Conservation (phyloP, 1,284 basidiomycete genomes). For the Ganoderma leucocontextum region DNA sequence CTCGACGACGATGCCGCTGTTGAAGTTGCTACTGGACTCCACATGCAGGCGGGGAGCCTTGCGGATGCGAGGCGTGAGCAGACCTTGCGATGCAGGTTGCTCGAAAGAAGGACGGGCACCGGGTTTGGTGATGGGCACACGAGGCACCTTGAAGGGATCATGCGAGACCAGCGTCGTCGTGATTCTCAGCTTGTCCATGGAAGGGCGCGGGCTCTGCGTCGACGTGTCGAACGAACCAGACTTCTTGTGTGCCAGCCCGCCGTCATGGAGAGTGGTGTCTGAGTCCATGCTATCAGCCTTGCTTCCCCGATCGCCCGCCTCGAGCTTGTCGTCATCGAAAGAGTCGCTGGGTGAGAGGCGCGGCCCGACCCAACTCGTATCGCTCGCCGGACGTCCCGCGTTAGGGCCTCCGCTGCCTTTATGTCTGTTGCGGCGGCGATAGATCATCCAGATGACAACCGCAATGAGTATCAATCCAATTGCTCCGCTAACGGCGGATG, state of each 20-base stretch:
- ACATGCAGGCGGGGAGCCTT: background rate
- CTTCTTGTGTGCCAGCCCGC: constrained; percentile 16
- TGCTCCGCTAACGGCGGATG: constrained; percentile 29
- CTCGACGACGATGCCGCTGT: constrained; percentile 19
- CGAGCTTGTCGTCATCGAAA: constrained; percentile 26
- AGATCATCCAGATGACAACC: constrained; percentile 26
- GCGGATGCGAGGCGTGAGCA: background rate
- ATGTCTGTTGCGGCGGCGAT: constrained; percentile 27
- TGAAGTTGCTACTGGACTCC: constrained; percentile 6
- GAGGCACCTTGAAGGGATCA: constrained; percentile 26
- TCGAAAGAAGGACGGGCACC: constrained; percentile 21
- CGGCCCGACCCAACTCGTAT: constrained; percentile 28
- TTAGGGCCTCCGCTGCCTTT: background rate
- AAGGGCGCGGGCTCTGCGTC: constrained; percentile 25
- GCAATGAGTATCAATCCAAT: constrained; percentile 26
- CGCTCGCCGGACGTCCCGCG: constrained; percentile 19
- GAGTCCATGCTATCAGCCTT: constrained; percentile 26
- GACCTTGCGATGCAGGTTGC: background rate
- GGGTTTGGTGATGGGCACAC: constrained; percentile 14
- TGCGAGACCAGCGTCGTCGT: constrained; percentile 22
- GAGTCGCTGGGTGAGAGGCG: constrained; percentile 11
- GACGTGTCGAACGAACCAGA: constrained; percentile 25
- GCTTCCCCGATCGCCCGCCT: constrained; percentile 23
- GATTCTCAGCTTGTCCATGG: constrained; percentile 26
- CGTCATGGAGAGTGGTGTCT: constrained; percentile 24